Evolutionary conservation across 345 rosid genomes (phyloP), one percentile per base, ranked within the genome.

Genomic region (Abelmoschus esculentus): DNA sequence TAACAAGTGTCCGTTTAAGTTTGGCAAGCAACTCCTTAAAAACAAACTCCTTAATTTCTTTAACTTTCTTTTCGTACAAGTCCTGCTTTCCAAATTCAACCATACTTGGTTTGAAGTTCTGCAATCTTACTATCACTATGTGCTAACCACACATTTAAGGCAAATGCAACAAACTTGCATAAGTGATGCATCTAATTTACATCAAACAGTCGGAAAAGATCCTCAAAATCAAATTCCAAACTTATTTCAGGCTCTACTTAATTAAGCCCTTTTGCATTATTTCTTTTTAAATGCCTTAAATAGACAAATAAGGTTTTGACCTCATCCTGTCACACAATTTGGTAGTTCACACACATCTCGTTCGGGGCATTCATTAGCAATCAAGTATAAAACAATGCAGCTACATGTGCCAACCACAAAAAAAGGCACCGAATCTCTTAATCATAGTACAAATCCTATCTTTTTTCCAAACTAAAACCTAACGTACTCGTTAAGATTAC

Each of bases 311-410:
- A 15, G 44, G 70, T 32, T 31, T 50, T 2, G 0, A 15, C 3
- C 5, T 46, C 36, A 28, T 7, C 22, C 19, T 3, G 1, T 26
- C 36, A 28, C 14, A 14, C 19, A 28, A 19, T 66, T 64, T 49
- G 15, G 56, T 15, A 11, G 69, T 47, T 66, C 22, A 66, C 56
- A 7, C 40, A 46, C 36, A 47, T 66, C 70, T 26, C 70, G 47
- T 15, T 47, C 32, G 29, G 47, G 56, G 40, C 56, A 46, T 66
- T 44, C 10, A 40, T 63, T 19, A 6, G 32, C 7, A 64, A 3
- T 12, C 4, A 42, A 64, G 34, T 12, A 22, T 44, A 47, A 49
- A 66, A 26, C 15, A 9, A 63, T 9, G 2, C 9, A 63, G 34
- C 11, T 10, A 63, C 34, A 42, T 40, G 50, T 36, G 8, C n/a